Base-by-base conservation (phyloP, 805 yeast genomes). In the Kregervanrija delftensis region DNA sequence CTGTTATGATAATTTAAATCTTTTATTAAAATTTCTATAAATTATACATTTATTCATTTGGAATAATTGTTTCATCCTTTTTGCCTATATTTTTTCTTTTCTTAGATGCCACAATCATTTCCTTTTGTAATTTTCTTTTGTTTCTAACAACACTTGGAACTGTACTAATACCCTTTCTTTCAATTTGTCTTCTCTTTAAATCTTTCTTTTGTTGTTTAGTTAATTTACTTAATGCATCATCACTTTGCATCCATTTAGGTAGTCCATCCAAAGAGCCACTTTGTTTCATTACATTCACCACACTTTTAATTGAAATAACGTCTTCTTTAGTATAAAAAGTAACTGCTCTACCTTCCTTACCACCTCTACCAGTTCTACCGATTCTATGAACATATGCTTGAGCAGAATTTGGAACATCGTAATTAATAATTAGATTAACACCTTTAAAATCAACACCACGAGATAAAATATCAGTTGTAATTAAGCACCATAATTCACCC, bases 331-430 rank as follows among this genome's bases (percentile, higher is more conserved):
- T 91, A 68, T 86, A 93, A 52, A 90, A 82, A 0, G 99, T 93
- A 14, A 93, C 78, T 0, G 98, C 97, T 54, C 74, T 75, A 46
- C 99, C 99, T 8, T 67, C 57, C 48, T 84, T 79, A 1, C 96
- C 96, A 43, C 88, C 96, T 73, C 99, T 83, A 54, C 99, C 99
- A 2, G 99, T 91, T 73, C 99, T 84, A 65, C 99, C 99, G 57
- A 93, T 87, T 68, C 99, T 79, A 65, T 93, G 99, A 39, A 93
- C 96, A 62, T 93, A 93, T 0, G 96, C 83, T 64, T 91, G 97
- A 1, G 97, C 88, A 37, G 84, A 78, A 56, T 81, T 86, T 13
- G 99, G 99, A 11, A 93, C 96, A 65, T 93, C 99, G 63, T 93
- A 93, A 66, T 93, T 93, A 53, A 93, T 86, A 35, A 93, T 97